Base-by-base conservation (phyloP, 1,284 basidiomycete genomes). In the Cutaneotrichosporon cavernicola region DNA sequence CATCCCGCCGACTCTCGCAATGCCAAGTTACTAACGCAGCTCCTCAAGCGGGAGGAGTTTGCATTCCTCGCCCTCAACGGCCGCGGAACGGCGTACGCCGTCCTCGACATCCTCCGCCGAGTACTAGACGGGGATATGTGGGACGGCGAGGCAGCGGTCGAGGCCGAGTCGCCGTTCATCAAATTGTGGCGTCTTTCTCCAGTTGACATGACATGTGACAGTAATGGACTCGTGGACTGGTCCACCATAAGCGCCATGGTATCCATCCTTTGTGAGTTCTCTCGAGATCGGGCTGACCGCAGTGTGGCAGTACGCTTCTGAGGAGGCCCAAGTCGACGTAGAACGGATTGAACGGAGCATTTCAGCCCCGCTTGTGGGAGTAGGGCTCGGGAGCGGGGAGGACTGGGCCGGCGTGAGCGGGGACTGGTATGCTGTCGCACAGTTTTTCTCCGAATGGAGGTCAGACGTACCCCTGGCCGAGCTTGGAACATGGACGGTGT, bases 321-420 rank as follows among this genome's bases (percentile, higher is more conserved):
- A 34, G 11, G 30, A 10, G 8, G 30, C 5, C 13, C 13, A 32
- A 5, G 6, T 34, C 9, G 18, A 53, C 16, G 16, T n/a, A 3
- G 16, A 13, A 18, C 30, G 18, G 30, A 31, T 53, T 13, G 51
- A n/a, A 6, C 5, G 9, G 14, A 31, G 31, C 51, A 18, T 53
- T 31, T 16, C 11, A 9, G 7, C 30, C 30, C 30, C 30, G 14
- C 31, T 53, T 2, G 16, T n/a, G 7, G 51, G 51, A 4, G 4
- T 10, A 9, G 51, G 51, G 14, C 16, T 53, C 30, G 13, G 51
- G 9, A 31, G 30, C 30, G 30, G 5, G 51, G 51, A 53, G 14
- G 51, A 53, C 31, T 53, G 51, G 51, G 51, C 51, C 7, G 51
- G 51, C 26, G 51, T 32, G 13, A 22, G 13, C 7, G 51, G 51